phyloP scores from a whole-genome alignment of 805 yeast genomes.

The Starmera dryadoides region DNA sequence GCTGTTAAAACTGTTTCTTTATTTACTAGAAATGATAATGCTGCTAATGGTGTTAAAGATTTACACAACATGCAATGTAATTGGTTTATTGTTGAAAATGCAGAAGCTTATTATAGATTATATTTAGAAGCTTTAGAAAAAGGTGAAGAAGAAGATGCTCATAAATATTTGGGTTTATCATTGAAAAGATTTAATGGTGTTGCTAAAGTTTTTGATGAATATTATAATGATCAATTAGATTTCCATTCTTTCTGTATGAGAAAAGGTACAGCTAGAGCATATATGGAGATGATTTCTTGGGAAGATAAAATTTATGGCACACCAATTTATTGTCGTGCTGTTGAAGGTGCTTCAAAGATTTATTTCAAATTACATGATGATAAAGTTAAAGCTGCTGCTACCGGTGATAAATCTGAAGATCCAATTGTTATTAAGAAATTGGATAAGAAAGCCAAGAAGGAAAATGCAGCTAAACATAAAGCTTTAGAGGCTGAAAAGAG shows the following conservation, averaged over 20 bases:
- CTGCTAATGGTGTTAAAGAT: conserved; percentile 79
- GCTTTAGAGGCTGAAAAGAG: conserved; percentile 47
- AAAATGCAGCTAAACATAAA: conserved; percentile 44
- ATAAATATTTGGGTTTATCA: conserved; percentile 58
- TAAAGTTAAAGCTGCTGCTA: conserved; percentile 5
- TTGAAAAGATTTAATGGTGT: conserved; percentile 71
- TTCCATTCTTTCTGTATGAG: conserved; percentile 91
- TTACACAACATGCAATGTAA: conserved; percentile 84
- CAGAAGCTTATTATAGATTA: conserved; percentile 68
- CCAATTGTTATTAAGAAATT: conserved; percentile 16
- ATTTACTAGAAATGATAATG: conserved; percentile 81
- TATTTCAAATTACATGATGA: conserved; percentile 34
- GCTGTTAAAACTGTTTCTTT: conserved; percentile 70
- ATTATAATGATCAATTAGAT: conserved; percentile 81
- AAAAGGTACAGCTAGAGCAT: conserved; percentile 84
- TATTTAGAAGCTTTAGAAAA: conserved; percentile 30
- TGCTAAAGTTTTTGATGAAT: conserved; percentile 60
- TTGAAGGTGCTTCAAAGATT: conserved; percentile 54
- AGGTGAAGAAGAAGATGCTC: conserved; percentile 22
- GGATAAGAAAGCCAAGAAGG: conserved; percentile 51
- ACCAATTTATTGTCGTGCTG: conserved; percentile 66
- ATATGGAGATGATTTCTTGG: conserved; percentile 73
- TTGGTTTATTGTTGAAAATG: conserved; percentile 83
- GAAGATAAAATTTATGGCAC: conserved; percentile 65
- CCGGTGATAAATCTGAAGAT: conserved; percentile 7